These are phyloP conservation scores for Dictyostelium purpureum DNA, from an alignment of 78 protist species.

Conservation along the genomic window DNA sequence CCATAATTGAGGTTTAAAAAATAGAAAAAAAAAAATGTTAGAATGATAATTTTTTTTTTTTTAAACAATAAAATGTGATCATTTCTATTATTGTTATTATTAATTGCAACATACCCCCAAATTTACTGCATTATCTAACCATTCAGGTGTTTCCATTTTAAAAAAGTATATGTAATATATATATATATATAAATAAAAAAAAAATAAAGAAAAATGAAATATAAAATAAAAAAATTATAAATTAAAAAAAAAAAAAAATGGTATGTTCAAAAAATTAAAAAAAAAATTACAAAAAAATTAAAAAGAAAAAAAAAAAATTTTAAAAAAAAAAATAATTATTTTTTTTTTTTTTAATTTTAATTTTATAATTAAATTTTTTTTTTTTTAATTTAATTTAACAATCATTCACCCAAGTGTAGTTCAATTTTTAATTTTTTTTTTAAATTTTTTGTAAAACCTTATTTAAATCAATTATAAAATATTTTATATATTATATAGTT, in stretches of 20 bases:
- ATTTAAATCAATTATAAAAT: too few species aligned
- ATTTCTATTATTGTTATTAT: background rate
- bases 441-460: too few species aligned
- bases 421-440: too few species aligned
- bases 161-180: background rate
- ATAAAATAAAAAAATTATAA: background rate
- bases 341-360: too few species aligned
- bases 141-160: conserved; percentile 71
- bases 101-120: conserved; percentile 38
- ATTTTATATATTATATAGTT: too few species aligned
- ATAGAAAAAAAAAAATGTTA: background rate
- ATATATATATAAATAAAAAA: background rate
- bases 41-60: background rate
- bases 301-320: too few species aligned
- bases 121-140: conserved; percentile 70
- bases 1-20: conserved; percentile 97
- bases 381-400: too few species aligned
- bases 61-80: background rate
- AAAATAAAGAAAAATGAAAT: background rate
- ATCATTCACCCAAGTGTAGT: too few species aligned
- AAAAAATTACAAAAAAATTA: too few species aligned
- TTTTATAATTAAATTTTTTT: too few species aligned
- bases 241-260: background rate
- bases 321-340: too few species aligned
- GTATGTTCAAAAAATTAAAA: background rate